Evolutionary conservation across 2,329 filamentous ascomycete genomes (phyloP).

Genomic region (Ophiocordyceps unilateralis): DNA sequence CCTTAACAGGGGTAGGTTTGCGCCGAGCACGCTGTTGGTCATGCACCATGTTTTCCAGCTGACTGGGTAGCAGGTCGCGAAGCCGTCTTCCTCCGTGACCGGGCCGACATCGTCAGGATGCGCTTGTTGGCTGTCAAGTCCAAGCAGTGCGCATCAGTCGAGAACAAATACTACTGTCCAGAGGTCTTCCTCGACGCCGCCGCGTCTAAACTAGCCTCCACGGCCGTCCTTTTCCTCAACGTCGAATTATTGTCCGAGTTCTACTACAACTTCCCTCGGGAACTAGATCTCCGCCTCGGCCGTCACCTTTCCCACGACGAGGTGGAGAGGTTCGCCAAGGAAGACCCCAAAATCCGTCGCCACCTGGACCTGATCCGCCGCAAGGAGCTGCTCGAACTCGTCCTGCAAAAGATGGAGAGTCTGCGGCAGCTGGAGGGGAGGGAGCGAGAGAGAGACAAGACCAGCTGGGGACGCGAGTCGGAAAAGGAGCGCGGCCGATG

Average conservation of each 20-base stretch:
- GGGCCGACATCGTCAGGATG: conserved; percentile 80
- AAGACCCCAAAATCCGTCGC: conserved; percentile 75
- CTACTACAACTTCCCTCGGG: conserved; percentile 91
- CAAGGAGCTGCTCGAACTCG: conserved; percentile 85
- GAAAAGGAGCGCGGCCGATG: conserved; percentile 28
- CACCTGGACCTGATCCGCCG: conserved; percentile 84
- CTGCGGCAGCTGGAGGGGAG: conserved; percentile 67
- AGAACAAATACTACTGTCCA: conserved; percentile 93
- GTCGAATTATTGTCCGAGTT: conserved; percentile 94
- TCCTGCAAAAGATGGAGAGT: conserved; percentile 90
- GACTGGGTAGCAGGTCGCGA: conserved; percentile 51
- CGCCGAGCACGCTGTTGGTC: not conserved
- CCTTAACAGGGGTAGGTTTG: conserved; percentile 53
- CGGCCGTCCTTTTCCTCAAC: conserved; percentile 91
- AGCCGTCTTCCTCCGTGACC: conserved; percentile 83
- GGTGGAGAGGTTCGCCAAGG: conserved; percentile 77
- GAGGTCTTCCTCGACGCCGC: conserved; percentile 97
- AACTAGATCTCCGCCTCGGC: conserved; percentile 74
- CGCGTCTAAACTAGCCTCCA: conserved; percentile 83
- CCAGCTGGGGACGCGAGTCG: conserved; percentile 8
- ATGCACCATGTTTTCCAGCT: not conserved
- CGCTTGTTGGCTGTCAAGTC: conserved; percentile 75
- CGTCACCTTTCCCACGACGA: conserved; percentile 62
- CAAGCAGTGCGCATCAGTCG: conserved; percentile 66
- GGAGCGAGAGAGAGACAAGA: conserved; percentile 34